phyloP scores from a whole-genome alignment of 2,329 filamentous ascomycete genomes.

The Fusarium coffeatum region DNA sequence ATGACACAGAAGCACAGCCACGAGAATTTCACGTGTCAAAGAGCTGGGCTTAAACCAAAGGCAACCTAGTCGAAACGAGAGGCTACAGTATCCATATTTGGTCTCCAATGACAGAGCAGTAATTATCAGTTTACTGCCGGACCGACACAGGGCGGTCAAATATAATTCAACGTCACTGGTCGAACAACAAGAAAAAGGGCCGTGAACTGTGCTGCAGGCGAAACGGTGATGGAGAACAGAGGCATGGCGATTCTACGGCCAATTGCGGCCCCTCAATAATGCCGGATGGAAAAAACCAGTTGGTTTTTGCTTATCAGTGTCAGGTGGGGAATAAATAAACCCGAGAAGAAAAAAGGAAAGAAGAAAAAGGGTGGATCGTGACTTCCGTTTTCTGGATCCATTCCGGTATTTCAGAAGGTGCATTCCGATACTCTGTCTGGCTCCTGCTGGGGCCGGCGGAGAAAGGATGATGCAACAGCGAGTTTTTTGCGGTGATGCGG shows the following conservation, averaged over 20 bases:
- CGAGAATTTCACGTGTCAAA: constrained; percentile 34
- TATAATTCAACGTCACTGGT: background rate
- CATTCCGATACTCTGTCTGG: constrained; percentile 14
- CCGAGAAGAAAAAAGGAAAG: background rate
- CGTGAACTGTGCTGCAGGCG: constrained; percentile 4
- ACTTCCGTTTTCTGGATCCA: constrained; percentile 19
- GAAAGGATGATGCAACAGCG: constrained; percentile 29
- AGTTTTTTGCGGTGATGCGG: constrained; percentile 27
- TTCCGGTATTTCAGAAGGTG: background rate
- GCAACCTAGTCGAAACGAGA: background rate
- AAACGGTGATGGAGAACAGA: constrained; percentile 10
- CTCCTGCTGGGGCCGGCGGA: constrained; percentile 10
- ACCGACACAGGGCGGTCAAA: constrained; percentile 20
- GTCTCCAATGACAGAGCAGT: constrained; percentile 16
- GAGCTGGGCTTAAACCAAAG: background rate
- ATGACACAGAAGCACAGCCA: constrained; percentile 25
- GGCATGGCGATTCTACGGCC: background rate
- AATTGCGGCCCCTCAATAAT: too few relatives aligned
- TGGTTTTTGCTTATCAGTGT: constrained; percentile 27
- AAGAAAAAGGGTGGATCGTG: constrained; percentile 6
- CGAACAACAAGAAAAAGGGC: constrained; percentile 13
- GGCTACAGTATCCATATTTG: background rate
- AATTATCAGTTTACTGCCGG: constrained; percentile 9
- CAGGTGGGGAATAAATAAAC: constrained; percentile 17
- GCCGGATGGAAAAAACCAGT: constrained; percentile 18